Percentiles rank a stretch among this genome's conserved stretches.
These are phyloP conservation scores for Dactylellina parvicollis DNA, from an alignment of 2,329 filamentous ascomycete genomes.

Conservation along the genomic window DNA sequence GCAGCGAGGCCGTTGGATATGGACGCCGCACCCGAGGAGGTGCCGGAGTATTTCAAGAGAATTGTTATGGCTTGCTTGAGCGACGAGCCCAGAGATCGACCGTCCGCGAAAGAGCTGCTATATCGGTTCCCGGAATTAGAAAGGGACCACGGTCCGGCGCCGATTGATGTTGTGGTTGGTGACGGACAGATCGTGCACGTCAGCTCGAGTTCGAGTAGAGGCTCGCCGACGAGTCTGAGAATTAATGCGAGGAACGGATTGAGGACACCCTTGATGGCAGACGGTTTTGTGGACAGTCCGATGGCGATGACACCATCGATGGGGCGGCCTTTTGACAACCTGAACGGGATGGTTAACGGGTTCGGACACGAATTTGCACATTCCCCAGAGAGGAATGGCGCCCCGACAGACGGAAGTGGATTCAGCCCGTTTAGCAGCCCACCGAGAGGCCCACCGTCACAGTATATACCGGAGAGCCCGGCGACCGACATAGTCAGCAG, in stretches of 20 bases:
- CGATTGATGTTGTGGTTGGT: slow-evolving; percentile 44
- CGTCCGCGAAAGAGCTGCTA: slow-evolving; percentile 78
- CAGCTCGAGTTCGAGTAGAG: slow-evolving; percentile 41
- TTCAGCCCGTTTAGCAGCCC: slow-evolving; percentile 36
- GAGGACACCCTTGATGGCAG: slow-evolving; percentile 26
- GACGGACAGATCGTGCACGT: slow-evolving; percentile 38
- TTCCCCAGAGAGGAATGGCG: slow-evolving; percentile 16
- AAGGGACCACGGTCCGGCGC: slow-evolving; percentile 13
- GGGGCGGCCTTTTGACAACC: slow-evolving; percentile 29
- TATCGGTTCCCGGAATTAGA: slow-evolving; percentile 70
- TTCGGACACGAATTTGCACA: slow-evolving; percentile 22
- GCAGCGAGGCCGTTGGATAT: slow-evolving; percentile 75
- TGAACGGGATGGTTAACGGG: slow-evolving; percentile 35
- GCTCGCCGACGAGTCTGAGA: slow-evolving; percentile 47
- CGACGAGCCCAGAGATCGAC: slow-evolving; percentile 75
- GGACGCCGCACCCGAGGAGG: slow-evolving; percentile 67
- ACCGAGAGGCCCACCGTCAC: slow-evolving; percentile 30
- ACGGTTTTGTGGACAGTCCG: slow-evolving; percentile 52
- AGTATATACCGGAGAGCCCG: slow-evolving; percentile 47
- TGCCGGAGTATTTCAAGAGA: slow-evolving; percentile 81
- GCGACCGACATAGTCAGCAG: slow-evolving; percentile 47
- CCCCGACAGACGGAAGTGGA: background rate
- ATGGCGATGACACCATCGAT: slow-evolving; percentile 22
- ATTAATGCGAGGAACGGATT: slow-evolving; percentile 43
- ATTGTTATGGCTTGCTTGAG: slow-evolving; percentile 81